Evolutionary conservation across 352 stramenopile genomes (phyloP).

Genomic region (Phytophthora megakarya): DNA sequence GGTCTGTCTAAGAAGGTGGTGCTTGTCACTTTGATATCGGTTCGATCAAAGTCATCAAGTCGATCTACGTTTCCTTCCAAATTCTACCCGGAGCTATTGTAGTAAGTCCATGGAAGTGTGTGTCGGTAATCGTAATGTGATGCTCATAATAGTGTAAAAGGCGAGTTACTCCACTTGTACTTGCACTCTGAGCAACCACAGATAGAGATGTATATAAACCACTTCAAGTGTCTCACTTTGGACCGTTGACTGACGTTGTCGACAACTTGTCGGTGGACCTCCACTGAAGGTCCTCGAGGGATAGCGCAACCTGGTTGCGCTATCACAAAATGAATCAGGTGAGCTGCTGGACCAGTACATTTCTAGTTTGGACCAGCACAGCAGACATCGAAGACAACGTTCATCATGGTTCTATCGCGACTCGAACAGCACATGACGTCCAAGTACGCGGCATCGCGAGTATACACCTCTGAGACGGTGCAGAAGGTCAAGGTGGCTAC

Average conservation of each 20-base stretch:
- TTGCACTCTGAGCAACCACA: neutral
- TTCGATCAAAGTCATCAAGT: too few species aligned
- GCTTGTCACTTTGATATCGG: too few species aligned
- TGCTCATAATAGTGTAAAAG: too few species aligned
- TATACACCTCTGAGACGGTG: conserved; percentile 35
- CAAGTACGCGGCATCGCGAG: conserved; percentile 37
- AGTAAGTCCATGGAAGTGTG: too few species aligned
- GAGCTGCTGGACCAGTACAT: too few species aligned
- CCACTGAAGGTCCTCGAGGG: neutral
- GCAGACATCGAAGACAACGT: neutral
- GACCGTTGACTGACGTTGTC: conserved; percentile 18
- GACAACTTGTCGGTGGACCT: conserved; percentile 6
- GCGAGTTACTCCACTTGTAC: too few species aligned
- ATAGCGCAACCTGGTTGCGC: too few species aligned
- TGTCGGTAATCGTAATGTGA: too few species aligned
- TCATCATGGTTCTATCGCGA: conserved; percentile 32
- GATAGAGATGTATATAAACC: conserved; percentile 18
- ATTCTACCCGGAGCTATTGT: too few species aligned
- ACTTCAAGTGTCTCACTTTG: conserved; percentile 11
- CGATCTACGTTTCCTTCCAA: too few species aligned
- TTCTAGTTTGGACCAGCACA: conserved; percentile 13
- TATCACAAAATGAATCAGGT: too few species aligned
- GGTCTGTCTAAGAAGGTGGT: neutral
- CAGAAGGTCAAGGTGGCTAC: conserved; percentile 44
- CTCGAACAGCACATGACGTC: conserved; percentile 52